phyloP scores from a whole-genome alignment of 2,329 filamentous ascomycete genomes.

The Trichoderma atrobrunneum region DNA sequence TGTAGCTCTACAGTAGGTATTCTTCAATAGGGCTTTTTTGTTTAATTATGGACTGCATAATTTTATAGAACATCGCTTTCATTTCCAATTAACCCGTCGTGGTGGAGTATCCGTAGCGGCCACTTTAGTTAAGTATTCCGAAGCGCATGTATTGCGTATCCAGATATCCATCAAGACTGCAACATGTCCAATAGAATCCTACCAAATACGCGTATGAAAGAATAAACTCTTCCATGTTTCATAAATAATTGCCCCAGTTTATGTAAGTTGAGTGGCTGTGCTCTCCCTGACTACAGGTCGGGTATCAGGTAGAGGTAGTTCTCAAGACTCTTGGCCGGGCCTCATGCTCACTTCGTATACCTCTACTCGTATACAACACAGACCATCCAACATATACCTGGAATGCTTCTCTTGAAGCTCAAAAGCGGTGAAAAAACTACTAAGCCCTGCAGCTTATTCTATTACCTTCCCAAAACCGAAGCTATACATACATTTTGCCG shows the following conservation, averaged over 20 bases:
- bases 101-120: not conserved
- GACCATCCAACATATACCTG: not conserved
- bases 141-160: not conserved
- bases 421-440: not conserved
- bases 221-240: not conserved
- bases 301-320: too few species aligned
- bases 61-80: not conserved
- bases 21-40: not conserved
- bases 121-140: not conserved
- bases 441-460: not conserved
- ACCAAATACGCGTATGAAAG: not conserved
- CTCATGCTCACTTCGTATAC: not conserved
- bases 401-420: not conserved
- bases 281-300: too few species aligned
- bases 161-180: accelerated
- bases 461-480: not conserved
- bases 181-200: not conserved
- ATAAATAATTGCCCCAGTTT: not conserved
- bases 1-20: not conserved
- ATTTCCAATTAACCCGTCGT: not conserved
- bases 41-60: too few species aligned
- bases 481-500: not conserved
- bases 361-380: not conserved
- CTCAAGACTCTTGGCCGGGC: not conserved
- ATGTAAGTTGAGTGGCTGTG: not conserved